A percentile compares a stretch with the other conserved stretches of the same genome.
Conservation (phyloP, 2,329 filamentous ascomycete species). For the Bisporella sp. region DNA sequence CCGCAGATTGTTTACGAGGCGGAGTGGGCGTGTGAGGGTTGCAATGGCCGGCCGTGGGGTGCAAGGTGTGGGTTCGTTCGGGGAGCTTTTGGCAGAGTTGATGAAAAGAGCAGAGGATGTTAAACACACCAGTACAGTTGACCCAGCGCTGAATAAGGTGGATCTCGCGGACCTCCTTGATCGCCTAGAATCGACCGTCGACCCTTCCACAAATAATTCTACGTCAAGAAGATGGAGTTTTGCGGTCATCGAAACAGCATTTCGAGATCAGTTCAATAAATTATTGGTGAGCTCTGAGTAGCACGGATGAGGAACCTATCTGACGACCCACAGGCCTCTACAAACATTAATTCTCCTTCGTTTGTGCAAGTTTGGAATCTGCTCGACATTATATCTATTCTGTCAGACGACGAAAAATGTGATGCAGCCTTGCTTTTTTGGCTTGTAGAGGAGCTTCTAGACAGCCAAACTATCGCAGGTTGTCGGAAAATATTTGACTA, state of each 20-base stretch:
- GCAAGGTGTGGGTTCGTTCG: slow-evolving; percentile 46
- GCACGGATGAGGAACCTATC: slow-evolving; percentile 21
- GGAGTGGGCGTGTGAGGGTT: slow-evolving; percentile 1
- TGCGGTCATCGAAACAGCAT: slow-evolving; percentile 75
- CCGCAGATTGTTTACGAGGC: background rate
- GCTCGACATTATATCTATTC: slow-evolving; percentile 81
- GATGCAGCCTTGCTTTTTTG: slow-evolving; percentile 81
- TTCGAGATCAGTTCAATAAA: slow-evolving; percentile 71
- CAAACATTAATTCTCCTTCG: slow-evolving; percentile 65
- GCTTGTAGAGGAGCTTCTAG: slow-evolving; percentile 89
- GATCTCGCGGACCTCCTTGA: slow-evolving; percentile 48
- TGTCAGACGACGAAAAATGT: slow-evolving; percentile 72
- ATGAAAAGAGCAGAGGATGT: slow-evolving; percentile 49
- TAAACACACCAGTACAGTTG: slow-evolving; percentile 56
- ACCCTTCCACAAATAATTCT: slow-evolving; percentile 16
- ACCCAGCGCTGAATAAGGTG: slow-evolving; percentile 67
- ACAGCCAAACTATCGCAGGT: slow-evolving; percentile 89
- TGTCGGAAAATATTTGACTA: slow-evolving; percentile 92
- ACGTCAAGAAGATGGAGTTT: slow-evolving; percentile 41
- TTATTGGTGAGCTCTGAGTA: slow-evolving; percentile 56
- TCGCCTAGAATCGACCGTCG: slow-evolving; percentile 38
- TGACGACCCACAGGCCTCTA: slow-evolving; percentile 54
- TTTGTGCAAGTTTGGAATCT: slow-evolving; percentile 91
- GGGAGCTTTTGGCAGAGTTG: slow-evolving; percentile 46
- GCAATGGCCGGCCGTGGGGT: slow-evolving; percentile 47